Base-by-base conservation (phyloP, 2,329 filamentous ascomycete species). In the Phialemoniopsis sp. region DNA sequence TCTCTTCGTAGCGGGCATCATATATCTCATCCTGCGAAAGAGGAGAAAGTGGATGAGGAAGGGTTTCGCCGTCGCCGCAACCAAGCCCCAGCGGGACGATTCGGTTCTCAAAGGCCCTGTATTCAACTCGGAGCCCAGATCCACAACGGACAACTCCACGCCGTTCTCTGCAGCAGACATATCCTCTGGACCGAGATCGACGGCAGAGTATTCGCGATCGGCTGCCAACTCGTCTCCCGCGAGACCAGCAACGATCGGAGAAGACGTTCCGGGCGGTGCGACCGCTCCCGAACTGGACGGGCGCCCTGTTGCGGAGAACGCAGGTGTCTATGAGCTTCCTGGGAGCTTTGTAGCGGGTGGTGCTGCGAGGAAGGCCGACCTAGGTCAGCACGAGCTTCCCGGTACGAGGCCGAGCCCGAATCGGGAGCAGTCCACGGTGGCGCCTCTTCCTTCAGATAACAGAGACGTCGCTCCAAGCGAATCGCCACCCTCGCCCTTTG, bases 21-120 rank as follows among this genome's bases (percentile, higher is more conserved):
- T 41, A 5, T 29, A 46, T 37, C 33, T 44, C 28, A 34, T 52
- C 19, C 46, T 50, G 30, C 48, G 46, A 16, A 46, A 47, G n/a
- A 48, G 49, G 8, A 44, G 48, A 36, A 49, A 50, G 41, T 49
- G 48, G 48, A 40, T 52, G 12, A 39, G 38, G 4, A 14, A 18
- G 15, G 44, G 43, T 8, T 49, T 47, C 34, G 45, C 44, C 1
- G 44, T 42, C 3, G 43, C 44, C 4, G 43, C 43, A 8, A 39
- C 41, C 13, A 39, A 52, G 3, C 52, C 52, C 17, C 43, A 47
- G 34, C 46, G 52, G 0, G 54, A 57, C 18, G 46, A 48, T 19
- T 43, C 50, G 3, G 46, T 59, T 4, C 41, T 59, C 18, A 52
- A 48, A 5, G 57, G 55, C 2, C 57, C 56, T 1, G 48, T 59